phyloP scores from a whole-genome alignment of 108 stramenopile genomes.

The Mediolabrus comicus region DNA sequence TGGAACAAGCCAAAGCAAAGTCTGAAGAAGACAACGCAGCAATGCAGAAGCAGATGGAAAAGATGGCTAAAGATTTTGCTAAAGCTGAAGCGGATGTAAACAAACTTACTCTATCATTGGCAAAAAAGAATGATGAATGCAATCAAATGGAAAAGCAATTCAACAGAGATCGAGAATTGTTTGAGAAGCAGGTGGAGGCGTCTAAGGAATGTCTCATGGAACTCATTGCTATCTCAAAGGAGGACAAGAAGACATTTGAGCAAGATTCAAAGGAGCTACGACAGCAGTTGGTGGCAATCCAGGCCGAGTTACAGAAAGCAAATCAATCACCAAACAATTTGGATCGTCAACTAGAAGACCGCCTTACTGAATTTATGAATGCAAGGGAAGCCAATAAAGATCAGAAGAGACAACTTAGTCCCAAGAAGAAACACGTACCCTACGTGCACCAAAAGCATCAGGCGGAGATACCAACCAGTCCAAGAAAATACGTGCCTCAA shows the following conservation, averaged over 20 bases:
- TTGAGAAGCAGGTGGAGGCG: constrained; percentile 33
- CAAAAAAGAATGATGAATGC: constrained; percentile 20
- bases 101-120: constrained; percentile 5
- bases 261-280: constrained; percentile 34
- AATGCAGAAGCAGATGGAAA: constrained; percentile 2
- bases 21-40: constrained; percentile 4
- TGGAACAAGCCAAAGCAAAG: constrained; percentile 23
- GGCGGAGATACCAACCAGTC: background rate
- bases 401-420: background rate
- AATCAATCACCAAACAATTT: background rate
- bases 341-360: constrained; percentile 3
- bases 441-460: background rate
- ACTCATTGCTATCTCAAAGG: constrained; percentile 34
- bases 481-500: background rate
- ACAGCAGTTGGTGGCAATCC: constrained; percentile 6
- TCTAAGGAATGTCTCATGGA: constrained; percentile 34
- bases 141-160: constrained; percentile 20
- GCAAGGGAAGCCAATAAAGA: background rate
- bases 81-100: constrained; percentile 5
- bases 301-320: constrained; percentile 5
- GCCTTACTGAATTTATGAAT: background rate
- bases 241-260: constrained; percentile 38
- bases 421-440: background rate
- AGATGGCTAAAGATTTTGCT: background rate
- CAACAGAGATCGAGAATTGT: constrained; percentile 23